Base-by-base conservation (phyloP, 2,329 filamentous ascomycete species). In the Pseudogymnoascus sp. region DNA sequence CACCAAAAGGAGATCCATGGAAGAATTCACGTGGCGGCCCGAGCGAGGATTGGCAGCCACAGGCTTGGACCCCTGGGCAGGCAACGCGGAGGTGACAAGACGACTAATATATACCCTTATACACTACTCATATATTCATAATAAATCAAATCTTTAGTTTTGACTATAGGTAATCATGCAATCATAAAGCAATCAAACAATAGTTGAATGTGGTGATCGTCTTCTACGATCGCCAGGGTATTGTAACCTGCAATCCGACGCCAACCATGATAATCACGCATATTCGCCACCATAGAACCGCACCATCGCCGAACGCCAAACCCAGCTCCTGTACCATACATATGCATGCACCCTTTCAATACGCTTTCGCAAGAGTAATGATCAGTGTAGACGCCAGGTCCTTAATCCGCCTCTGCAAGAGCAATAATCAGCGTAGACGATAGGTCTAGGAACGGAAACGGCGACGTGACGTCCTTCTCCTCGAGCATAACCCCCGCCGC, bases 361-460 rank as follows among this genome's bases (percentile, higher is more conserved):
- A 88, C 64, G 89, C 88, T 73, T 93, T 90, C 11, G 92, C 92
- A 73, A 97, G 80, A 78, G 96, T 91, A 78, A 96, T 91, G 70
- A 97, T 96, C 71, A 97, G 80, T 77, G 88, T 88, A 68, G 91
- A 93, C 31, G 93, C 93, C 76, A 97, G 89, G 77, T 97, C 34
- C 60, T 59, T 75, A 84, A 68, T 91, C 89, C 63, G 89, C 88
- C 73, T 93, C 90, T 9, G 93, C 92, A 73, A 97, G 80, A 78
- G 96, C 92, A 78, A 96, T 92, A 69, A 97, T 96, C 71, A 97
- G 80, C 76, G 88, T 88, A 68, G 91, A 93, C 31, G 93, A 93
- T 76, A 97, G 89, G 77, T 97, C 93, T 72, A 97, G 81, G 78
- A 97, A 97, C 3, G 95, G 93, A 75, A 96, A 97, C 28, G 95